These are phyloP conservation scores for Zymoseptoria tritici DNA, from an alignment of 2,329 filamentous ascomycete species.

Conservation along the genomic window DNA sequence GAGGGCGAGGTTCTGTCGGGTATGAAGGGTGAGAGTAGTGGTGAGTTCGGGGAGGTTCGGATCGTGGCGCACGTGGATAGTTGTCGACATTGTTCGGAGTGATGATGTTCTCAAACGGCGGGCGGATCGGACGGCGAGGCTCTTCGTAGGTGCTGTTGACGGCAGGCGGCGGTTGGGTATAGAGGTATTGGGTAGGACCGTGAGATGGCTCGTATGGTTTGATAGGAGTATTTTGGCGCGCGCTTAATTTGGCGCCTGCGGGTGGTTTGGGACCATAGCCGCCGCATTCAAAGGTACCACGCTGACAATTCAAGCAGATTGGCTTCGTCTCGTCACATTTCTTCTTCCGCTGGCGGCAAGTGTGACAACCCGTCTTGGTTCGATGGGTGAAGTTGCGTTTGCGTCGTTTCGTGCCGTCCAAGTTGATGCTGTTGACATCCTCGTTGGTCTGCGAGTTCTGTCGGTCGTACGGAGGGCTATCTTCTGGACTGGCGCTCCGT, in stretches of 20 bases:
- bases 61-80: conserved; percentile 3
- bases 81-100: conserved; percentile 10
- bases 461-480: conserved; percentile 28
- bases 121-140: background rate
- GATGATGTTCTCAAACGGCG: conserved; percentile 8
- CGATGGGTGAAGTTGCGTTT: conserved; percentile 86
- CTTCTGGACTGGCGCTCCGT: conserved; percentile 26
- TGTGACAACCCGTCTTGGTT: conserved; percentile 92
- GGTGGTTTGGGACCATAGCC: conserved; percentile 59
- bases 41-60: background rate
- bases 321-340: conserved; percentile 95
- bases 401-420: conserved; percentile 49
- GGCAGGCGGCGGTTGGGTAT: background rate
- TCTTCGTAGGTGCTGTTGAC: conserved; percentile 1
- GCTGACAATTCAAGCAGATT: conserved; percentile 83
- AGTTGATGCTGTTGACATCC: conserved; percentile 6
- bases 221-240: conserved; percentile 1
- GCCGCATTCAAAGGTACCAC: conserved; percentile 82
- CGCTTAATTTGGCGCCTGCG: conserved; percentile 9
- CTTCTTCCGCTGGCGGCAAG: conserved; percentile 87
- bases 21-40: conserved; percentile 4
- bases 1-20: conserved; percentile 9
- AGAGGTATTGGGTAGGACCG: conserved; percentile 8
- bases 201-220: conserved; percentile 14
- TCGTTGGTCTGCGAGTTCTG: conserved; percentile 21